Conservation (phyloP, 1,139 yeast species). For the Candida sp. region DNA sequence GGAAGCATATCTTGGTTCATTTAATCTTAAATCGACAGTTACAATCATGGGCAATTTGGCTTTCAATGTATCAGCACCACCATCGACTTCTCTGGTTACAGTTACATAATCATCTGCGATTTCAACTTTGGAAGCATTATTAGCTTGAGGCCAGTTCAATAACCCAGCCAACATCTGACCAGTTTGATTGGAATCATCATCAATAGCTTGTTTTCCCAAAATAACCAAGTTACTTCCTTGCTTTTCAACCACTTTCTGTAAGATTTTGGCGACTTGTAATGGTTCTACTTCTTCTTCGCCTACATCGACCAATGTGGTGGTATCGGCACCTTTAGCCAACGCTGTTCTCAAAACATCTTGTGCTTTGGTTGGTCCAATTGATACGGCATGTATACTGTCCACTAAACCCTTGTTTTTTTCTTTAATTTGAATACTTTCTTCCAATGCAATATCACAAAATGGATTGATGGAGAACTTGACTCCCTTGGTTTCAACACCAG, state of each 20-base stretch:
- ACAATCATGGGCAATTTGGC: slow-evolving; percentile 82
- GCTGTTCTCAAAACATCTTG: slow-evolving; percentile 89
- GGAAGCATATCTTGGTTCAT: slow-evolving; percentile 92
- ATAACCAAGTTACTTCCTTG: slow-evolving; percentile 75
- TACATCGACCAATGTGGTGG: slow-evolving; percentile 77
- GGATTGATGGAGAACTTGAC: slow-evolving; percentile 95
- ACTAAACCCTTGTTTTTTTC: slow-evolving; percentile 70
- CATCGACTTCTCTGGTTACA: slow-evolving; percentile 92
- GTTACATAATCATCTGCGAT: slow-evolving; percentile 58
- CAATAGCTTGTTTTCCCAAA: slow-evolving; percentile 95
- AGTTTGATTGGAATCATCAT: slow-evolving; percentile 93
- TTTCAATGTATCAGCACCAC: slow-evolving; percentile 82
- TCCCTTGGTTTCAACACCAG: slow-evolving; percentile 87
- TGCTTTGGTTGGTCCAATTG: slow-evolving; percentile 85
- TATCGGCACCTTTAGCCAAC: slow-evolving; percentile 91
- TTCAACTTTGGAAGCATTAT: slow-evolving; percentile 88
- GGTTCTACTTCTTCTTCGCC: slow-evolving; percentile 81
- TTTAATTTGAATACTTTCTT: slow-evolving; percentile 82
- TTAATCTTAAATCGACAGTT: slow-evolving; percentile 90
- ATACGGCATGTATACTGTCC: slow-evolving; percentile 84
- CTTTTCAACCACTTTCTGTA: slow-evolving; percentile 69
- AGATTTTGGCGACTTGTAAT: slow-evolving; percentile 83
- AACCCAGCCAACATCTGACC: slow-evolving; percentile 97
- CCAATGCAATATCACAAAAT: slow-evolving; percentile 94
- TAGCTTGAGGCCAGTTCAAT: slow-evolving; percentile 97